A percentile compares a stretch with the other conserved stretches of the same genome.
These are phyloP conservation scores for Pseudogymnoascus verrucosus DNA, from an alignment of 2,329 filamentous ascomycete species.

Conservation along the genomic window DNA sequence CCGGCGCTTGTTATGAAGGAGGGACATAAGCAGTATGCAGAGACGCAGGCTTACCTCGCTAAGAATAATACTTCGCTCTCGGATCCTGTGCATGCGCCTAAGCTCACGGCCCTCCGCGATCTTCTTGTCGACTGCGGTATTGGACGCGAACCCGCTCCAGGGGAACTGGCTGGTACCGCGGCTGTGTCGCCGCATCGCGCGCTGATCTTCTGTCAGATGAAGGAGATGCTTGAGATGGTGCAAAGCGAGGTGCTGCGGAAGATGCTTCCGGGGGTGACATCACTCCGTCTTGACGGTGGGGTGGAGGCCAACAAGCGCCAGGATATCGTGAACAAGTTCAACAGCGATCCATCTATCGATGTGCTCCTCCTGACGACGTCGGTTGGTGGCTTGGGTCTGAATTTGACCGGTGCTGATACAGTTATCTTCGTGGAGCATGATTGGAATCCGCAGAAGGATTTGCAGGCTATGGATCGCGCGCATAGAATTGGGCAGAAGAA, in stretches of 20 bases:
- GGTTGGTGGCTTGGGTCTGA: slow-evolving; percentile 88
- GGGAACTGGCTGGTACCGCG: slow-evolving; percentile 48
- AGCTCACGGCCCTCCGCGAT: slow-evolving; percentile 82
- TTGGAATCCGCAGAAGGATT: slow-evolving; percentile 98
- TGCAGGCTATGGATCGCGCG: slow-evolving; percentile 97
- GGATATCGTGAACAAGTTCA: slow-evolving; percentile 98
- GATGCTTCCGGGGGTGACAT: slow-evolving; percentile 87
- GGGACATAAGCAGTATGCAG: slow-evolving; percentile 80
- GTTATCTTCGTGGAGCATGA: slow-evolving; percentile 99
- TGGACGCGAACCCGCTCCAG: slow-evolving; percentile 55
- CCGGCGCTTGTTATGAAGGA: slow-evolving; percentile 95
- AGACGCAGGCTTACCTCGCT: slow-evolving; percentile 72
- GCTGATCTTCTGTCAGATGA: slow-evolving; percentile 98
- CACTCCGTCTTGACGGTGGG: slow-evolving; percentile 83
- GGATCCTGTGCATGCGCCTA: slow-evolving; percentile 83
- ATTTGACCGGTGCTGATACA: slow-evolving; percentile 92
- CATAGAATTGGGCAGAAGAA: slow-evolving; percentile 99
- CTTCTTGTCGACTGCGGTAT: slow-evolving; percentile 98
- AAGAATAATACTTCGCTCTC: slow-evolving; percentile 75
- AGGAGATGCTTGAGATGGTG: slow-evolving; percentile 99
- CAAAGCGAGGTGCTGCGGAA: slow-evolving; percentile 86
- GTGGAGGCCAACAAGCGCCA: slow-evolving; percentile 91
- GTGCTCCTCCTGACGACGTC: slow-evolving; percentile 88
- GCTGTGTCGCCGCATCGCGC: slow-evolving; percentile 93
- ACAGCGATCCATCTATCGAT: slow-evolving; percentile 94